Evolutionary conservation across 2,329 filamentous ascomycete genomes (phyloP).

Genomic region (Pyrenochaeta sp.): DNA sequence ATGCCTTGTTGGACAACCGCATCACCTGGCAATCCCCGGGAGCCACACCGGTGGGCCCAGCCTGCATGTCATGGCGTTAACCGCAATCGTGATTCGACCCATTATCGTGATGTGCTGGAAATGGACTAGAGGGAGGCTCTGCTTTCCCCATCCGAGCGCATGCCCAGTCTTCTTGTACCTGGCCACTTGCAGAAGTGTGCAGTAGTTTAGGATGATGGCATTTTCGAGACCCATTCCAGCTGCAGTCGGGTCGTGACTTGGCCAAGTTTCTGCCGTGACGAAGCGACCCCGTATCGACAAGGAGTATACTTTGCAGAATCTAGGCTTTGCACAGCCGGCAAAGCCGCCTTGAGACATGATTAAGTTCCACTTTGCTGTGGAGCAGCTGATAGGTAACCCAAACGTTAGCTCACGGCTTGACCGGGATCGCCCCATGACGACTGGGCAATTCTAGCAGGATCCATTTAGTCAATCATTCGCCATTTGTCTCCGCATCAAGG

Average conservation of each 20-base stretch:
- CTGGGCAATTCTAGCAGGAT: constrained; percentile 3
- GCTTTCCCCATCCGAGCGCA: constrained; percentile 46
- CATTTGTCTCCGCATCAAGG: constrained; percentile 5
- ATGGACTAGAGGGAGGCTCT: constrained; percentile 40
- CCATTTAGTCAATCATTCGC: constrained; percentile 10
- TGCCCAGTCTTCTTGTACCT: constrained; percentile 32
- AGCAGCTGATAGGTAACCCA: constrained; percentile 24
- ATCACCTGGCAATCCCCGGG: constrained; percentile 41
- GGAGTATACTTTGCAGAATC: constrained; percentile 18
- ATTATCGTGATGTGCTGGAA: constrained; percentile 18
- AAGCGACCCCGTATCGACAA: constrained; percentile 8
- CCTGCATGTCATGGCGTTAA: constrained; percentile 33
- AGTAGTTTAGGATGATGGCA: neutral
- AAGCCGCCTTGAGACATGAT: constrained; percentile 17
- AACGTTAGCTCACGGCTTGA: constrained; percentile 23
- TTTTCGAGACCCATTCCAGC: neutral
- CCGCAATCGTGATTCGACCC: constrained; percentile 29
- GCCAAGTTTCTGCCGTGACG: constrained; percentile 2
- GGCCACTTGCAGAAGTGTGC: constrained; percentile 23
- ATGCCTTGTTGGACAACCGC: constrained; percentile 31
- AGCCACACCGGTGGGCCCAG: constrained; percentile 34
- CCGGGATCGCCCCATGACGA: constrained; percentile 21
- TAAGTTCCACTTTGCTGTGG: constrained; percentile 27
- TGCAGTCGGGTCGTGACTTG: neutral
- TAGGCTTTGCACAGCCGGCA: constrained; percentile 14